phyloP scores from a whole-genome alignment of 2,329 filamentous ascomycete species.

The Ophiocordyceps unilateralis region DNA sequence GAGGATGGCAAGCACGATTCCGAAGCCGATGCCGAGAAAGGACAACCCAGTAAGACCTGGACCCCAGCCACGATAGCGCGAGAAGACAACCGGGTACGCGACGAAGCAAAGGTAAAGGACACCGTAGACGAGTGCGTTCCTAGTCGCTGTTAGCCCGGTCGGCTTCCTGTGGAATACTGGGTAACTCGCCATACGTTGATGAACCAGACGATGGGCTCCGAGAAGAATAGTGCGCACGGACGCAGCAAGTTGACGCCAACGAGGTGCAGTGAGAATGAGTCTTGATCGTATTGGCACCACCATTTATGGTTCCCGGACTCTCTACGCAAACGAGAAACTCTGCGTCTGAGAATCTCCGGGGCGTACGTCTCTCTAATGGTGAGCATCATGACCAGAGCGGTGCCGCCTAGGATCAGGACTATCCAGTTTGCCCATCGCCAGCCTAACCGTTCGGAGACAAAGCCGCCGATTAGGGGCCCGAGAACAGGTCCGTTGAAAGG shows the following conservation, averaged over 20 bases:
- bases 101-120: constrained; percentile 85
- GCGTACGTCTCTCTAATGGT: constrained; percentile 61
- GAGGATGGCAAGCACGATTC: constrained; percentile 42
- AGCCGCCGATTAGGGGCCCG: constrained; percentile 48
- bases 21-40: constrained; percentile 54
- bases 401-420: constrained; percentile 52
- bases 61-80: constrained; percentile 57
- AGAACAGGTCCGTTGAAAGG: constrained; percentile 57
- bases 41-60: constrained; percentile 57
- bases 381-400: constrained; percentile 39
- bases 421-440: constrained; percentile 87
- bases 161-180: too few species aligned
- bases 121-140: constrained; percentile 69
- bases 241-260: constrained; percentile 61
- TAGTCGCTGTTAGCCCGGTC: constrained; percentile 16
- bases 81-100: constrained; percentile 75
- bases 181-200: constrained; percentile 49
- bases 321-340: constrained; percentile 45
- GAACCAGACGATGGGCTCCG: constrained; percentile 65
- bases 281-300: constrained; percentile 66
- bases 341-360: constrained; percentile 49
- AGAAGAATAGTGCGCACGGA: constrained; percentile 60
- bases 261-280: constrained; percentile 37
- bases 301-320: constrained; percentile 54
- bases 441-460: constrained; percentile 50